Percentiles rank a stretch among this genome's conserved stretches.
Evolutionary conservation across 495 filamentous ascomycete genomes (phyloP).

Genomic region (Daldinia decipiens): DNA sequence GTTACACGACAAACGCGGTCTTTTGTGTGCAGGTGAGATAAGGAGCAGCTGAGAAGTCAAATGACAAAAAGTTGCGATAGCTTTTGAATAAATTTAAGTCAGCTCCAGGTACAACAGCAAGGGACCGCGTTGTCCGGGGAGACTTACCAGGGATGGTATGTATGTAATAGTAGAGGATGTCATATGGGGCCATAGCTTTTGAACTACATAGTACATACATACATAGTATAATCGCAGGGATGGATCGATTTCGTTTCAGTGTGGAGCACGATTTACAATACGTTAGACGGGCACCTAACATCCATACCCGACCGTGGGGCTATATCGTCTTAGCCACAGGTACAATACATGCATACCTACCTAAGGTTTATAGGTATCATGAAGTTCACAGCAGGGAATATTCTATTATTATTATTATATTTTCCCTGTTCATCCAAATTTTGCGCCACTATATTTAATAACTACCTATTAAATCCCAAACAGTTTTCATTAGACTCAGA

Average conservation of each 20-base stretch:
- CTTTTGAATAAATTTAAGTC: conserved; percentile 35
- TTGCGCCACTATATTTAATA: not conserved
- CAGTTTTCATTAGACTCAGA: not conserved
- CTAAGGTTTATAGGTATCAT: too few species aligned
- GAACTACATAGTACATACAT: too few species aligned
- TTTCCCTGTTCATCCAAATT: not conserved
- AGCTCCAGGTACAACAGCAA: conserved; percentile 13
- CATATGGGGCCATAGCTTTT: conserved; percentile 18
- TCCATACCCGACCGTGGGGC: too few species aligned
- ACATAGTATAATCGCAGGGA: conserved; percentile 17
- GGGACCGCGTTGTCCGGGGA: conserved; percentile 33
- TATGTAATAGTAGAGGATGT: not conserved
- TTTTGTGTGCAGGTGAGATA: conserved; percentile 11
- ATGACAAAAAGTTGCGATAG: conserved; percentile 20
- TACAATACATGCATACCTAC: too few species aligned
- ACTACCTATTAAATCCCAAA: not conserved
- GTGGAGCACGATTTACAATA: conserved; percentile 17
- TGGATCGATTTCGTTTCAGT: conserved; percentile 11
- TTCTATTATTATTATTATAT: conserved; percentile 1
- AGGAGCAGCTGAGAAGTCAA: conserved; percentile 14
- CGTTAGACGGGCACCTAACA: not conserved
- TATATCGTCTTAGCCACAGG: conserved; percentile 10
- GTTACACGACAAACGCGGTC: conserved; percentile 19
- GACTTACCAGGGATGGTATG: conserved; percentile 1
- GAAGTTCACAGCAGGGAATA: not conserved